Evolutionary conservation across 192 early-diverging fungal genomes (phyloP).

Genomic region (Mortierella claussenii): DNA sequence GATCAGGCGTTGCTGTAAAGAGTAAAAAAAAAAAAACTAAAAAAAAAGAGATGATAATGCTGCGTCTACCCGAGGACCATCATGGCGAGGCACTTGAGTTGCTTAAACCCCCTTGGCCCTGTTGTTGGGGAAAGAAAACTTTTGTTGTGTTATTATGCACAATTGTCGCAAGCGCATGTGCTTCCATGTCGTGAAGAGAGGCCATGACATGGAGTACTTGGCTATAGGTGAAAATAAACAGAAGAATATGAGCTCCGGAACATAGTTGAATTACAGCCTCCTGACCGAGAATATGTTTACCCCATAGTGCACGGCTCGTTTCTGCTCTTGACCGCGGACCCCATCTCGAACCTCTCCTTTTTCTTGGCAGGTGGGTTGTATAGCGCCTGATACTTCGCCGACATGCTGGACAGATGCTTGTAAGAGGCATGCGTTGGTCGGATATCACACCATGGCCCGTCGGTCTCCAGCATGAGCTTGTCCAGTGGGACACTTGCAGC

Average conservation of each 20-base stretch:
- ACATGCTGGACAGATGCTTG: constrained; percentile 57
- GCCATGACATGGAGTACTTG: constrained; percentile 78
- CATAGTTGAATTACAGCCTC: neutral
- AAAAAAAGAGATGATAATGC: too few relatives aligned
- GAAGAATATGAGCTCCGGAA: neutral
- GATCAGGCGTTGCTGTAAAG: too few relatives aligned
- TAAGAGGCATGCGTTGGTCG: constrained; percentile 86
- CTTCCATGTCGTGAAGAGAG: constrained; percentile 62
- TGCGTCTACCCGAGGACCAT: too few relatives aligned
- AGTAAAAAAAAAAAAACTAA: too few relatives aligned
- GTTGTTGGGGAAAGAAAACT: constrained; percentile 70
- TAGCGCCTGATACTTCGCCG: constrained; percentile 33
- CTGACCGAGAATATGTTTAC: constrained; percentile 32
- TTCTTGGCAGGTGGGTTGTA: constrained; percentile 68
- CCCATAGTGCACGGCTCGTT: constrained; percentile 86
- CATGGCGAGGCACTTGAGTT: too few relatives aligned
- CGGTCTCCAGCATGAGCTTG: constrained; percentile 91
- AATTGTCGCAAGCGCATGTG: constrained; percentile 63
- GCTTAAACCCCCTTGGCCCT: too few relatives aligned
- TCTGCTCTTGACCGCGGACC: constrained; percentile 79
- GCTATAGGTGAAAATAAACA: constrained; percentile 44
- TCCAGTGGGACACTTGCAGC: constrained; percentile 80
- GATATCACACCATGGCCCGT: constrained; percentile 94
- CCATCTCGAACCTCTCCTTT: constrained; percentile 79
- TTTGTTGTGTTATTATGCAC: constrained; percentile 73